Evolutionary conservation across 768 basidiomycete species (phyloP).

Genomic region (Tulasnella calospora): DNA sequence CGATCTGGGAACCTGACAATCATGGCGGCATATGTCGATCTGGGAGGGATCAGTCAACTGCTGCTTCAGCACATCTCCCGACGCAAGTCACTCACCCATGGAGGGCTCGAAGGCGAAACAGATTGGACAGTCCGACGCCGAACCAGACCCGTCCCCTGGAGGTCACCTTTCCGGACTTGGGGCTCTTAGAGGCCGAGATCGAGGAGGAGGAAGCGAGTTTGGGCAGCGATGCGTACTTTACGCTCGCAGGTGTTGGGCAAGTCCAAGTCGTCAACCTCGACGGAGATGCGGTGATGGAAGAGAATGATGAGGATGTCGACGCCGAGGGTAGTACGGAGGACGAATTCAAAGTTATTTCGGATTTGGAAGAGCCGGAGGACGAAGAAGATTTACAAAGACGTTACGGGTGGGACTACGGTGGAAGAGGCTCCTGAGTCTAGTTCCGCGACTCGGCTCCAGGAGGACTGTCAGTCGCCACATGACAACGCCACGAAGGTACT

Average conservation of each 20-base stretch:
- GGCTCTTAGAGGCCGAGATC: background rate
- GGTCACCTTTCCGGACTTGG: background rate
- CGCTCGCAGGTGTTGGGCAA: background rate
- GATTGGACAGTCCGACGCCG: too few relatives aligned
- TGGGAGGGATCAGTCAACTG: background rate
- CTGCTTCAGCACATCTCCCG: background rate
- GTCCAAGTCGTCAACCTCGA: background rate
- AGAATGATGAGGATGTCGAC: background rate
- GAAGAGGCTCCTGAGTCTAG: background rate
- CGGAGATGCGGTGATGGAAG: background rate
- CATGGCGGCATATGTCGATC: background rate
- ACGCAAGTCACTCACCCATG: background rate
- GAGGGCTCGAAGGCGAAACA: background rate
- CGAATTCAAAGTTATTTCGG: background rate
- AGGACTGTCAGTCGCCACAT: background rate
- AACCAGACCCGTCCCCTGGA: background rate
- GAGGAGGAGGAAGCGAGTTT: background rate
- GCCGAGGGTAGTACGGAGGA: slow-evolving; percentile 13
- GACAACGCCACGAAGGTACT: background rate
- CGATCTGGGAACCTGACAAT: background rate
- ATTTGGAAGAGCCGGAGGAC: background rate
- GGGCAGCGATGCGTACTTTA: background rate
- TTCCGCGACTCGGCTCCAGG: background rate
- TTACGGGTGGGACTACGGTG: background rate
- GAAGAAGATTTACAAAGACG: background rate